A percentile compares a stretch with the other conserved stretches of the same genome.
Evolutionary conservation across 768 basidiomycete species (phyloP).

Genomic region (Amanita muscaria): DNA sequence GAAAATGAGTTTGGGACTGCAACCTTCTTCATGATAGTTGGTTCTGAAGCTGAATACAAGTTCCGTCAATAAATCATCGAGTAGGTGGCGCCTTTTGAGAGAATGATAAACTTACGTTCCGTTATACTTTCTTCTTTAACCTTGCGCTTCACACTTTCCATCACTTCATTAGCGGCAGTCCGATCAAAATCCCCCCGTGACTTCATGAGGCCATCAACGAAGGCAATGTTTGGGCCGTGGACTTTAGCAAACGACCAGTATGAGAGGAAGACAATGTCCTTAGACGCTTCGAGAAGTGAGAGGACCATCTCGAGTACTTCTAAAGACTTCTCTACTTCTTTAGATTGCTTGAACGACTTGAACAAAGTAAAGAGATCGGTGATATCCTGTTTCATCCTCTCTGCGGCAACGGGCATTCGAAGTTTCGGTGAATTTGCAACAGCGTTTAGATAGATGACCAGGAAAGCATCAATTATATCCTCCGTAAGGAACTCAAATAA

Average conservation of each 20-base stretch:
- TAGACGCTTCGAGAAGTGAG: conserved; percentile 75
- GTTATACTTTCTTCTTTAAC: conserved; percentile 80
- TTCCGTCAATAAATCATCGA: neutral
- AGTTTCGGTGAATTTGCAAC: conserved; percentile 80
- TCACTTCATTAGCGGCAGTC: conserved; percentile 79
- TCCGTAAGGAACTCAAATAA: conserved; percentile 89
- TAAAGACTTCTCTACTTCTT: conserved; percentile 77
- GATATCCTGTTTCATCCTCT: conserved; percentile 78
- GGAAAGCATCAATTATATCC: conserved; percentile 84
- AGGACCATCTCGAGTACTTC: conserved; percentile 82
- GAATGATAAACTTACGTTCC: conserved; percentile 74
- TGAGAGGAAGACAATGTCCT: conserved; percentile 84
- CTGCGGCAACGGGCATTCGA: conserved; percentile 76
- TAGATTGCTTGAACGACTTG: conserved; percentile 60
- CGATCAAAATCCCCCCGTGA: conserved; percentile 87
- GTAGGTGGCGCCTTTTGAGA: neutral
- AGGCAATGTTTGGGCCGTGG: conserved; percentile 87
- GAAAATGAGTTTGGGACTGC: conserved; percentile 68
- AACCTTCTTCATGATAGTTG: conserved; percentile 89
- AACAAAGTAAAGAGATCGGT: conserved; percentile 76
- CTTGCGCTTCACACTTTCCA: conserved; percentile 89
- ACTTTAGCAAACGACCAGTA: conserved; percentile 92
- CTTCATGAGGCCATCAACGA: conserved; percentile 86
- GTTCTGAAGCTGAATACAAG: conserved; percentile 51
- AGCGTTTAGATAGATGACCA: conserved; percentile 84